A percentile compares a stretch with the other conserved stretches of the same genome.
Evolutionary conservation across 2,329 filamentous ascomycete genomes (phyloP).

Genomic region (Fusarium austroafricanum): DNA sequence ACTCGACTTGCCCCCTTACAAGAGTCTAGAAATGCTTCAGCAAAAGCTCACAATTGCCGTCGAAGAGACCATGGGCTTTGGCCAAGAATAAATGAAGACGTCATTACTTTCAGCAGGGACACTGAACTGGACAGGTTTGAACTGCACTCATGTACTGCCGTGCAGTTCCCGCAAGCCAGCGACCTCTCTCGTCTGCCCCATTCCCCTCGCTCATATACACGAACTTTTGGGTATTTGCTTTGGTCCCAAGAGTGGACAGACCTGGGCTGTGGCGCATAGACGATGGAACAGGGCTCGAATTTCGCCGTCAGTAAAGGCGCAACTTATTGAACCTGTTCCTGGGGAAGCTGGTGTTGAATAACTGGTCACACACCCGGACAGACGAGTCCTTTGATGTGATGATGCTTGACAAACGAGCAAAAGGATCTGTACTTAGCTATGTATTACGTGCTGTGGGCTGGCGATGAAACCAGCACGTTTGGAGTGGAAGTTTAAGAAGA

Average conservation of each 20-base stretch:
- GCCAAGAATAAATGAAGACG: constrained; percentile 79
- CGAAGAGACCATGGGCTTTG: constrained; percentile 98
- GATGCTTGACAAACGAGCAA: constrained; percentile 18
- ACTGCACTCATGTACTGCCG: constrained; percentile 22
- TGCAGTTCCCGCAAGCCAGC: constrained; percentile 36
- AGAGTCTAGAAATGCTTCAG: constrained; percentile 84
- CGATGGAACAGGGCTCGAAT: constrained; percentile 18
- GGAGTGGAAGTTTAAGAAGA: constrained; percentile 20
- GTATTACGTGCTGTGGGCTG: constrained; percentile 36
- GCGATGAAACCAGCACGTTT: constrained; percentile 19
- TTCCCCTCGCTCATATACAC: constrained; percentile 37
- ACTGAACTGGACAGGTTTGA: constrained; percentile 23
- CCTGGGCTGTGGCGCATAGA: constrained; percentile 41
- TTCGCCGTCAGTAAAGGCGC: constrained; percentile 10
- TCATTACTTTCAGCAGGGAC: constrained; percentile 32
- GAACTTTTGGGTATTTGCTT: constrained; percentile 50
- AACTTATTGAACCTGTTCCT: constrained; percentile 11
- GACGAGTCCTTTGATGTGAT: constrained; percentile 18
- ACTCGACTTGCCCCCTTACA: constrained; percentile 93
- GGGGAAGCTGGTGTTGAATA: constrained; percentile 21
- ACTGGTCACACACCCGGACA: constrained; percentile 16
- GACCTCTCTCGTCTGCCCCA: constrained; percentile 32
- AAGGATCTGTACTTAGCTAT: constrained; percentile 37
- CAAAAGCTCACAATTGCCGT: constrained; percentile 95
- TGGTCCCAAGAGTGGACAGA: constrained; percentile 48